phyloP scores from a whole-genome alignment of 2,329 filamentous ascomycete species.

The Xylaria sp. region DNA sequence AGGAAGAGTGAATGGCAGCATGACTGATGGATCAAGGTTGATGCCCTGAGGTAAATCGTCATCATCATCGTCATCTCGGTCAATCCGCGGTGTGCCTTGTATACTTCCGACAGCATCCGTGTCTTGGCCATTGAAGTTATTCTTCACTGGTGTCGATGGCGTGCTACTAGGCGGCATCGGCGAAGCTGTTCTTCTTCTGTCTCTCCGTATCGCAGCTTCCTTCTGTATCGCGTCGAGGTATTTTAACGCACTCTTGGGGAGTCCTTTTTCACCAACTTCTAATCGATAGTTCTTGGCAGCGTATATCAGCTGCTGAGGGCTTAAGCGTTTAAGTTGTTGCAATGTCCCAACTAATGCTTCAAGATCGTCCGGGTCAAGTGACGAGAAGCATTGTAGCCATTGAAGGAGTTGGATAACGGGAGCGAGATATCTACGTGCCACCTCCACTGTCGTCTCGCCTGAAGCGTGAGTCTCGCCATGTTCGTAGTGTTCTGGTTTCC shows the following conservation, averaged over 20 bases:
- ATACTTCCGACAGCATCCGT: constrained; percentile 57
- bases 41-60: constrained; percentile 79
- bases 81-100: constrained; percentile 55
- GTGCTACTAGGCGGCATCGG: constrained; percentile 52
- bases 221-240: constrained; percentile 85
- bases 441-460: constrained; percentile 87
- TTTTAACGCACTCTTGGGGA: constrained; percentile 88
- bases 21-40: constrained; percentile 87
- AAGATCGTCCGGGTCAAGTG: constrained; percentile 83
- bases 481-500: constrained; percentile 95
- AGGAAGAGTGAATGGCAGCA: constrained; percentile 94
- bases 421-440: constrained; percentile 83
- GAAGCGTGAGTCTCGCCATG: constrained; percentile 86
- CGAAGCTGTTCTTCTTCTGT: constrained; percentile 61
- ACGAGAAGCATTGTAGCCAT: constrained; percentile 98
- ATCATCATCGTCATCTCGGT: constrained; percentile 72
- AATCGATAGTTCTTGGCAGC: constrained; percentile 92
- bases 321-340: constrained; percentile 86
- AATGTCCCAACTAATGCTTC: constrained; percentile 89
- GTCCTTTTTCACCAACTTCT: constrained; percentile 92
- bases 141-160: constrained; percentile 53
- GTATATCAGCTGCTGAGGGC: constrained; percentile 89
- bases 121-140: constrained; percentile 57
- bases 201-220: constrained; percentile 72
- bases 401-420: constrained; percentile 94